Evolutionary conservation across 2,329 filamentous ascomycete species (phyloP).

Genomic region (Trichocomaceae sp.): DNA sequence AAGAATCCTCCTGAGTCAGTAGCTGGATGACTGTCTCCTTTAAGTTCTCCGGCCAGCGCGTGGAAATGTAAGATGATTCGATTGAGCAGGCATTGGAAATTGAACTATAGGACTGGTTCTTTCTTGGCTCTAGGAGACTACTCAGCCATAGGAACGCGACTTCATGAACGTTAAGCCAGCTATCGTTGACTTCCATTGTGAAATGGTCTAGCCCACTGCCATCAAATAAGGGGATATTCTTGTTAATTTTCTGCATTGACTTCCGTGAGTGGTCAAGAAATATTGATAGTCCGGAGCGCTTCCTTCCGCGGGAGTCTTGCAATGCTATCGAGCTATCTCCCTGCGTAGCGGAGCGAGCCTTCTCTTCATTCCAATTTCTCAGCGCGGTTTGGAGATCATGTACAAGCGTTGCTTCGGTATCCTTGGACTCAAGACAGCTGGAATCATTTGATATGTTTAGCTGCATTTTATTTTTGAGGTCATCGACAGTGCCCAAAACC

Average conservation of each 20-base stretch:
- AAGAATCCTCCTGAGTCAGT: constrained; percentile 49
- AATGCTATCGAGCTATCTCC: constrained; percentile 45
- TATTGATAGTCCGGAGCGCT: constrained; percentile 45
- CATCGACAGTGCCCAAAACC: constrained; percentile 38
- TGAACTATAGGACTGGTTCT: constrained; percentile 8
- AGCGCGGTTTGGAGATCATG: constrained; percentile 41
- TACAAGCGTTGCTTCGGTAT: constrained; percentile 26
- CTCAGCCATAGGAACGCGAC: constrained; percentile 51
- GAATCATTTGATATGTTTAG: constrained; percentile 18
- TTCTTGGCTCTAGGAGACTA: constrained; percentile 41
- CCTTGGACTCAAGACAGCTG: constrained; percentile 14
- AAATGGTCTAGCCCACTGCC: constrained; percentile 36
- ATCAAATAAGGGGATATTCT: constrained; percentile 35
- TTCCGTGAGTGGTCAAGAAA: constrained; percentile 53
- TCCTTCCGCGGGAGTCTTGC: constrained; percentile 43
- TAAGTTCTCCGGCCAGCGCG: constrained; percentile 49
- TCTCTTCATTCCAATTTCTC: constrained; percentile 41
- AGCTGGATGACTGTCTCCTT: constrained; percentile 51
- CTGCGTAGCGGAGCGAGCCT: constrained; percentile 39
- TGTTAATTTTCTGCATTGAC: constrained; percentile 33
- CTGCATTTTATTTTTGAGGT: constrained; percentile 25
- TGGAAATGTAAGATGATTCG: constrained; percentile 47
- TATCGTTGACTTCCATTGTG: constrained; percentile 40
- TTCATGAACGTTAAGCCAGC: constrained; percentile 45
- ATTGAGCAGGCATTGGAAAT: constrained; percentile 11